phyloP scores from a whole-genome alignment of 1,139 yeast genomes.

The Debaryomyces coudertii region DNA sequence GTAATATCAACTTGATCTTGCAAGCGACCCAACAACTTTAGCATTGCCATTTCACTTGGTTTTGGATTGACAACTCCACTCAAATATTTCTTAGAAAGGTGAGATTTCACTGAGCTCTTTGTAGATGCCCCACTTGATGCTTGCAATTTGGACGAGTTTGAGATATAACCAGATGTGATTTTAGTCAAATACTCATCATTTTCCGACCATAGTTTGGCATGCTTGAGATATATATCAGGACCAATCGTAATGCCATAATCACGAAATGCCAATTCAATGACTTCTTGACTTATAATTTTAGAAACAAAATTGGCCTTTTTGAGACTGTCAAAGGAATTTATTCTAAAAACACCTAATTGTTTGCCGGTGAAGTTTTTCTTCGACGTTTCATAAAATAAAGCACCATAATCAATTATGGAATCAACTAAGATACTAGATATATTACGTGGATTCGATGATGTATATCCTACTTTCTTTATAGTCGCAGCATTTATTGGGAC shows the following conservation, averaged over 20 bases:
- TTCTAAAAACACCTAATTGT: conserved; percentile 69
- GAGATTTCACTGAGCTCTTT: conserved; percentile 43
- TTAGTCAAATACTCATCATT: conserved; percentile 54
- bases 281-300: conserved; percentile 62
- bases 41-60: conserved; percentile 48
- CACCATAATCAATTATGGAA: conserved; percentile 62
- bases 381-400: conserved; percentile 58
- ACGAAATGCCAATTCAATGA: conserved; percentile 58
- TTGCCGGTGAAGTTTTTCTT: conserved; percentile 57
- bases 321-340: conserved; percentile 68
- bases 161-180: conserved; percentile 44
- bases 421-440: conserved; percentile 44
- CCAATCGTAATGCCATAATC: conserved; percentile 48
- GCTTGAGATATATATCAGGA: conserved; percentile 49
- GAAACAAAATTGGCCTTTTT: conserved; percentile 64
- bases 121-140: conserved; percentile 36
- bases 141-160: conserved; percentile 35
- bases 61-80: conserved; percentile 45
- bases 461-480: conserved; percentile 43
- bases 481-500: conserved; percentile 38
- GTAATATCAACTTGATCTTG: conserved; percentile 50
- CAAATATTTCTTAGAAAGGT: conserved; percentile 51
- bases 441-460: conserved; percentile 40
- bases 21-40: conserved; percentile 52
- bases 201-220: conserved; percentile 64